Evolutionary conservation across 176 grass and related monocot genomes (phyloP), one percentile per base, ranked within the genome.

Genomic region (Microstegium vimineum): DNA sequence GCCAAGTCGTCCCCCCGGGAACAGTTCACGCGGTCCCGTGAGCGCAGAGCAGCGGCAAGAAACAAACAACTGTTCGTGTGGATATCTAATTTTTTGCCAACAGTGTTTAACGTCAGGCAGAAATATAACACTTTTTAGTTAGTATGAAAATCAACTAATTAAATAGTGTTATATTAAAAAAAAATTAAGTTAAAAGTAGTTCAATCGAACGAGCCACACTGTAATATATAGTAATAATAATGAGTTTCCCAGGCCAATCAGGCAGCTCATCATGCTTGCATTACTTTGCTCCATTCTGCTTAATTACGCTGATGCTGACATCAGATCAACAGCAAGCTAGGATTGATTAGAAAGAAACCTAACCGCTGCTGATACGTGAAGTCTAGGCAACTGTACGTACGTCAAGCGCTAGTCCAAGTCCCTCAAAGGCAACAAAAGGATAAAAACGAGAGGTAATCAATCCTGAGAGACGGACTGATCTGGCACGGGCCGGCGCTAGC

Each of bases 261-360:
- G 43, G 43, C 43, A 37, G 36, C 36, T 37, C 47, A 52, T 69
- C 20, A 68, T 35, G 33, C 20, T 31, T 38, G 20, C 36, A 26
- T 41, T 41, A 15, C 23, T 22, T 2, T 8, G 49, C 49, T 54
- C 18, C 17, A 22, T n/a, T 46, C 16, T 16, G 40, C 40, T 71
- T 28, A n/a, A n/a, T n/a, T n/a, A 71, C 69, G 40, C 40, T 25
- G 69, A 71, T 8, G 26, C 69, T 71, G 69, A 71, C 69, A 71
- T 43, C 13, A 28, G 12, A 71, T 45, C 40, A 25, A 28, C 25
- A 10, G 37, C 7, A 37, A 40, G 8, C 38, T 43, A 12, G 71
- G 52, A 61, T 32, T 31, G 56, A 74, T 49, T 49, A 20, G 56
- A 64, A 73, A 64, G 81, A 5, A 33, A 37, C 81, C 41, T 38